Conservation (phyloP, 805 yeast species). For the Candida chilensis region DNA sequence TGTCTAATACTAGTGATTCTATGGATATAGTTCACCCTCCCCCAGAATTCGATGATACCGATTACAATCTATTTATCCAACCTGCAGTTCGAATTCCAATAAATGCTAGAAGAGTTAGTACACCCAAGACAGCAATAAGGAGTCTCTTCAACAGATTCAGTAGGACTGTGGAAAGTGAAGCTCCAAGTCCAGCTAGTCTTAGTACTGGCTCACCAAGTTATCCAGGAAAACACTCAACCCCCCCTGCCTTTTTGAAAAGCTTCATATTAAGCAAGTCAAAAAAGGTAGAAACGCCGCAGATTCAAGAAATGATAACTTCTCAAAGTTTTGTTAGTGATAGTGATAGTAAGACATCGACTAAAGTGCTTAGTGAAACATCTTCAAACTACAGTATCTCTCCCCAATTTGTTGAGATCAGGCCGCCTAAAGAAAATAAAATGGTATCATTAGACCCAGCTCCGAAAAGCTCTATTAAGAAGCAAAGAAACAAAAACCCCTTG, state of each 20-base stretch:
- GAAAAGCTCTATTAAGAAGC: neutral
- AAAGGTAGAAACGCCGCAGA: neutral
- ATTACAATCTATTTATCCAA: no score
- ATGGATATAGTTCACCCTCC: no score
- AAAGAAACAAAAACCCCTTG: neutral
- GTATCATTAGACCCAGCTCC: neutral
- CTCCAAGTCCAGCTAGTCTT: neutral
- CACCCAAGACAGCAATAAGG: neutral
- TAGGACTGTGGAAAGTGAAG: neutral
- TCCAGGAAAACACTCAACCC: neutral
- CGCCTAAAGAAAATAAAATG: neutral
- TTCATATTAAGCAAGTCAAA: neutral
- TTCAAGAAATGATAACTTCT: neutral
- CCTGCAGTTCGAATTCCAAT: neutral
- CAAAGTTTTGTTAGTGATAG: neutral
- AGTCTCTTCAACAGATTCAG: conserved; percentile 1
- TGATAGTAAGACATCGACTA: neutral
- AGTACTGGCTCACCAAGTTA: neutral
- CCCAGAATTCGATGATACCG: no score
- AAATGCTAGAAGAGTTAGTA: conserved; percentile 1
- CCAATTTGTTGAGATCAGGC: neutral
- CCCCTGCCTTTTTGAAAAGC: neutral
- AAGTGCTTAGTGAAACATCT: neutral
- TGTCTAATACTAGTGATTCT: no score
- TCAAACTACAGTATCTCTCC: neutral